phyloP scores from a whole-genome alignment of 306 rosid genomes.

The Trichosanthes truncata region DNA sequence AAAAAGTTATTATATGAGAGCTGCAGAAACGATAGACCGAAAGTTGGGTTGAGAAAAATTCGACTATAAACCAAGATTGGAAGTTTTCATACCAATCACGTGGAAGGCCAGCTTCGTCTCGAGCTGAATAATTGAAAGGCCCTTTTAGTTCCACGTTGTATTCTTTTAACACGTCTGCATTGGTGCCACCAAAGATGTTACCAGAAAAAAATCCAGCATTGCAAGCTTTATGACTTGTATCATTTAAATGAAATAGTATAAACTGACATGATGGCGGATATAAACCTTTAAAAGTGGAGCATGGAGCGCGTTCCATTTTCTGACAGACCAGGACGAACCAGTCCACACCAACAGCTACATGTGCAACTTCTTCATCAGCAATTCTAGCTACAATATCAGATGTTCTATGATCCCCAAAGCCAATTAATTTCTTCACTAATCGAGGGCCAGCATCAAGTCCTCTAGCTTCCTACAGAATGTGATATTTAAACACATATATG shows the following conservation, averaged over 20 bases:
- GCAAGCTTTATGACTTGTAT: background rate
- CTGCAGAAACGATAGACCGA: background rate
- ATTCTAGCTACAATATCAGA: constrained; percentile 76
- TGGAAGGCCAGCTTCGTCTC: constrained; percentile 90
- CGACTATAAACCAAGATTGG: background rate
- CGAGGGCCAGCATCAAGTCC: constrained; percentile 99
- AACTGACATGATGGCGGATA: background rate
- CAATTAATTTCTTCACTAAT: constrained; percentile 65
- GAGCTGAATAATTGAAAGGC: constrained; percentile 82
- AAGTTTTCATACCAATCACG: constrained; percentile 61
- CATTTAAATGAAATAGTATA: background rate
- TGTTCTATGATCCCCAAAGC: constrained; percentile 78
- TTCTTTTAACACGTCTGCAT: constrained; percentile 70
- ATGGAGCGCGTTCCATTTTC: constrained; percentile 56
- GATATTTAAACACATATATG: background rate
- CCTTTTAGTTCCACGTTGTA: constrained; percentile 76
- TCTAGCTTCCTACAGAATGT: constrained; percentile 72
- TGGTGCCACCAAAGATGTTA: constrained; percentile 3
- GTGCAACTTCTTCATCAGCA: constrained; percentile 94
- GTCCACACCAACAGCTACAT: constrained; percentile 83
- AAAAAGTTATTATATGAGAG: background rate
- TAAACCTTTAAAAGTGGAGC: constrained; percentile 71
- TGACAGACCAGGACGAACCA: constrained; percentile 74
- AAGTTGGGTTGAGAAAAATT: background rate
- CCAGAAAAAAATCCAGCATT: constrained; percentile 1